Percentiles rank a stretch among this genome's conserved stretches.
phyloP scores from a whole-genome alignment of 140 eudicot species.

The Anethum foeniculum region DNA sequence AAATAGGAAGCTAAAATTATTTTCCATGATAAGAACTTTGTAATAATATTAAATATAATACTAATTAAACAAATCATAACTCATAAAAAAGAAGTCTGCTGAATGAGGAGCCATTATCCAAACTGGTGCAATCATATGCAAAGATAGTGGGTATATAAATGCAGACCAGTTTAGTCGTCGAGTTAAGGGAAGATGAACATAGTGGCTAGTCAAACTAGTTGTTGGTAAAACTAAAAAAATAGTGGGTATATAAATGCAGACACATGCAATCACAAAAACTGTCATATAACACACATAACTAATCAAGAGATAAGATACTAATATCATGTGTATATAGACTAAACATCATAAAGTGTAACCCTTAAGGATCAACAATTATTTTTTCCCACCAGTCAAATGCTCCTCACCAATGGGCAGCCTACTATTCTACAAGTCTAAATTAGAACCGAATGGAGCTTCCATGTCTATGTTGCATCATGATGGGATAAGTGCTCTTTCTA shows the following conservation, averaged over 20 bases:
- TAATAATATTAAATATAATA: background rate
- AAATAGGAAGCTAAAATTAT: background rate
- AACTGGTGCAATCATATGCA: background rate
- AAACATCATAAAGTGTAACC: background rate
- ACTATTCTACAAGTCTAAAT: background rate
- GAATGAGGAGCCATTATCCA: background rate
- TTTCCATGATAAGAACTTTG: background rate
- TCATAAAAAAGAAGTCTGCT: background rate
- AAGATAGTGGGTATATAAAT: no score
- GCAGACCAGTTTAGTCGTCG: background rate
- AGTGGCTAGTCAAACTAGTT: background rate
- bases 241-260: background rate
- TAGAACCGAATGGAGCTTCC: background rate
- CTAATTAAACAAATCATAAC: background rate
- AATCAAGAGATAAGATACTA: background rate
- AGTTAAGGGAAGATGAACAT: background rate
- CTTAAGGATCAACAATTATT: background rate
- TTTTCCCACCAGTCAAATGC: background rate
- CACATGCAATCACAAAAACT: background rate
- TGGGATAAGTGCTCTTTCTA: background rate
- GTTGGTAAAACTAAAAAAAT: background rate
- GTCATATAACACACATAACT: background rate
- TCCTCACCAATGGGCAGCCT: background rate
- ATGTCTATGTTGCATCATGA: background rate
- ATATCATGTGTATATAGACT: background rate